phyloP scores from a whole-genome alignment of 2,329 filamentous ascomycete species.

The Remersonia thermophila region DNA sequence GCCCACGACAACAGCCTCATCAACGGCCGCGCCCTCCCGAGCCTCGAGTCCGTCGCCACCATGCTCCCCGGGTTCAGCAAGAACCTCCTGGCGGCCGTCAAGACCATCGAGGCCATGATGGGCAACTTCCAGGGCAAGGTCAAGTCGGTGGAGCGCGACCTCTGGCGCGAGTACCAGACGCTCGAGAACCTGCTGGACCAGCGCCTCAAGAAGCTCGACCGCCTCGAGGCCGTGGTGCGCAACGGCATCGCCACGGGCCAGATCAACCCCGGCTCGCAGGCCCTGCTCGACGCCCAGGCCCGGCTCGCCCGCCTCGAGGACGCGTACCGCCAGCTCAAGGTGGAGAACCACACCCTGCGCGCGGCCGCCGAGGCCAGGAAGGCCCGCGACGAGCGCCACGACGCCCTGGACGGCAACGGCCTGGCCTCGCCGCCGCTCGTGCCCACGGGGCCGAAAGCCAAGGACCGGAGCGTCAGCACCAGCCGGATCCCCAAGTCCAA shows the following conservation, averaged over 20 bases:
- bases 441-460: slow-evolving; percentile 40
- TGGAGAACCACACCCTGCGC: slow-evolving; percentile 57
- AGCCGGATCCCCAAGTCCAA: slow-evolving; percentile 13
- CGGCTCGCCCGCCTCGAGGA: slow-evolving; percentile 46
- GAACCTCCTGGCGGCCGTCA: slow-evolving; percentile 76
- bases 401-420: slow-evolving; percentile 25
- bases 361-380: slow-evolving; percentile 48
- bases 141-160: slow-evolving; percentile 71
- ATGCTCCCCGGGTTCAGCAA: slow-evolving; percentile 82
- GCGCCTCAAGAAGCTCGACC: slow-evolving; percentile 74
- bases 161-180: slow-evolving; percentile 82
- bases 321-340: slow-evolving; percentile 49
- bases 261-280: slow-evolving; percentile 15
- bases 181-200: slow-evolving; percentile 71
- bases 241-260: slow-evolving; percentile 45
- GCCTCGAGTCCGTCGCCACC: slow-evolving; percentile 71
- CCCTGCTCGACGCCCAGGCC: slow-evolving; percentile 29
- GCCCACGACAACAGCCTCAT: slow-evolving; percentile 78
- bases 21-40: slow-evolving; percentile 71
- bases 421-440: slow-evolving; percentile 29
- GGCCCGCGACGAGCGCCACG: slow-evolving; percentile 38
- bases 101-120: slow-evolving; percentile 72
- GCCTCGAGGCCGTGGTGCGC: slow-evolving; percentile 67
- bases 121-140: slow-evolving; percentile 68
- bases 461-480: slow-evolving; percentile 14